These are phyloP conservation scores for Elaeis guineensis DNA, from an alignment of 176 grass and related monocot genomes.

Conservation along the genomic window DNA sequence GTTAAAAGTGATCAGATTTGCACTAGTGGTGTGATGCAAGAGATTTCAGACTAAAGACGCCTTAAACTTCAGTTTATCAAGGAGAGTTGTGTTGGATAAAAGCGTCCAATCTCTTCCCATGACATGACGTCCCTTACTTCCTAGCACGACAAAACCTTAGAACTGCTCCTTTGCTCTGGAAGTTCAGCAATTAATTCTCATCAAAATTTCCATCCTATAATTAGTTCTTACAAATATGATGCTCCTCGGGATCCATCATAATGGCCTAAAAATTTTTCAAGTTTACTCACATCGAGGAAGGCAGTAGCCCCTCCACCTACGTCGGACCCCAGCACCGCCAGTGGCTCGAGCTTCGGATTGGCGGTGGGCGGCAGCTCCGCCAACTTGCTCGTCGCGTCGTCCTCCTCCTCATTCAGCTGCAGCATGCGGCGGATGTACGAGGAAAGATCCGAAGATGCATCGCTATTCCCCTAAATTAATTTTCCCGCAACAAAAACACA, in stretches of 20 bases:
- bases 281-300: slow-evolving; percentile 9
- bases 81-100: too few relatives aligned
- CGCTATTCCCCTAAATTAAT: slow-evolving; percentile 12
- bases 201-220: not conserved
- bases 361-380: slow-evolving; percentile 4
- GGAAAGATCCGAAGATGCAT: slow-evolving; percentile 7
- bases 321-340: slow-evolving; percentile 5
- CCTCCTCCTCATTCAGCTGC: slow-evolving; percentile 29
- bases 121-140: too few relatives aligned
- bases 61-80: too few relatives aligned
- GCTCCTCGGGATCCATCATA: not conserved
- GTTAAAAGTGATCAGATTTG: too few relatives aligned
- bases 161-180: too few relatives aligned
- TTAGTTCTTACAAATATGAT: not conserved
- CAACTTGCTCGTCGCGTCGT: slow-evolving; percentile 24
- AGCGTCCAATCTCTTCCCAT: too few relatives aligned
- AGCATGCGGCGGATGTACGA: slow-evolving; percentile 15
- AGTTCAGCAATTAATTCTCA: too few relatives aligned
- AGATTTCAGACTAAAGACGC: too few relatives aligned
- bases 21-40: too few relatives aligned
- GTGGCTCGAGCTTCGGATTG: slow-evolving; percentile 6
- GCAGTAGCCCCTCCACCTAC: not conserved
- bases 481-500: not conserved
- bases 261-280: not conserved
- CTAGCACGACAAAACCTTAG: too few relatives aligned